Evolutionary conservation across 805 yeast genomes (phyloP), one percentile per base, ranked within the genome.

Genomic region (Wickerhamiella lipophila): DNA sequence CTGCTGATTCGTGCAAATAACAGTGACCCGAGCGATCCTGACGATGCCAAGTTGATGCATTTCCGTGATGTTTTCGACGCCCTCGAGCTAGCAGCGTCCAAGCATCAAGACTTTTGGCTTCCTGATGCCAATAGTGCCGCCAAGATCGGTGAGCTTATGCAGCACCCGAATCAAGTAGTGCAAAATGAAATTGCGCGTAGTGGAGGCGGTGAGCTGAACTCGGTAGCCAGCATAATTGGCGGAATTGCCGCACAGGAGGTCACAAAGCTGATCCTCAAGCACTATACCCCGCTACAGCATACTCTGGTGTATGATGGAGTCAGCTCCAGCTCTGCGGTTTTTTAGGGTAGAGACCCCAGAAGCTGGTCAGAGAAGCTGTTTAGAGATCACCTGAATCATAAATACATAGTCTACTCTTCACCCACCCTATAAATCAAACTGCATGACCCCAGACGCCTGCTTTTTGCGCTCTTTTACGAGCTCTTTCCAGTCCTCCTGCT

Each of bases 211-310:
- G 77, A 75, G 53, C 46, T 76, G 12, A 79, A 77, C 52, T 81
- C 81, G 56, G 70, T 77, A 13, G 66, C 81, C 18, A 71, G 95
- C 3, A 63, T 85, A 3, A 67, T 84, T 55, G 97, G 96, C 1
- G 97, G 96, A 0, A 68, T 88, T 11, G 87, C 77, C 0, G 80
- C 86, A 2, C 96, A 89, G 60, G 98, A 89, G 60, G 78, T 76
- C 3, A 69, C 85, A 46, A 89, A 92, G 64, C 52, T 75, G 2
- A 56, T 83, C 21, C 85, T 95, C 1, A 73, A 75, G 32, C 97
- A 89, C 63, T 87, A 85, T 56, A 70, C 81, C 4, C 94, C 96
- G 0, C 57, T 86, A 39, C 79, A 80, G 54, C 83, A 85, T 56
- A 65, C 79, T 7, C 67, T 81, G 49, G 71, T 81, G 0, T 87